These are phyloP conservation scores for Vittaforma corneae DNA, from an alignment of 371 early-diverging fungal species.

Conservation along the genomic window DNA sequence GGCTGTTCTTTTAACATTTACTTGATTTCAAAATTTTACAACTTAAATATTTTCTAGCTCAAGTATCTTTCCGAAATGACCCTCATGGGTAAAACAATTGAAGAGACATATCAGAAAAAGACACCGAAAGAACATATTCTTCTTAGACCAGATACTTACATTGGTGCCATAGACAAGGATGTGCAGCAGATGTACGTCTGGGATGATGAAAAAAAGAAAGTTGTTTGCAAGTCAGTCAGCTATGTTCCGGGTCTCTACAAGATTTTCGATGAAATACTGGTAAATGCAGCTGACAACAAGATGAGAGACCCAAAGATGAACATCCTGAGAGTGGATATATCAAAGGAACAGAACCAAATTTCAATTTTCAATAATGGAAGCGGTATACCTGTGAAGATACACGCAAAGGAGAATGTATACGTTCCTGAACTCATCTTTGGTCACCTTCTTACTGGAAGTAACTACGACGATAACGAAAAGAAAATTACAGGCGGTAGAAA, in stretches of 20 bases:
- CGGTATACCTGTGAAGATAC: conserved; percentile 90
- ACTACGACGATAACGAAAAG: conserved; percentile 92
- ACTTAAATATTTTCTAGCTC: too few relatives aligned
- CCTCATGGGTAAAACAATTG: conserved; percentile 61
- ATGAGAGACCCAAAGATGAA: conserved; percentile 81
- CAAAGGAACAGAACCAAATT: conserved; percentile 68
- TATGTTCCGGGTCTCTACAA: conserved; percentile 95
- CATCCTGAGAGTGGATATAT: conserved; percentile 76
- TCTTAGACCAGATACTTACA: conserved; percentile 93
- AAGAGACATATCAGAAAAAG: conserved; percentile 93
- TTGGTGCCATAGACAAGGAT: conserved; percentile 82
- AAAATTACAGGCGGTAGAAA: conserved; percentile 96
- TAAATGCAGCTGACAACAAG: conserved; percentile 72
- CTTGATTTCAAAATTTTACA: too few relatives aligned
- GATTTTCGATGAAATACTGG: conserved; percentile 97
- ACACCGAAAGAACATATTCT: conserved; percentile 94
- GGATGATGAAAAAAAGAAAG: conserved; percentile 60
- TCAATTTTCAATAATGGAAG: conserved; percentile 87
- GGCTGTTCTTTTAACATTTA: too few relatives aligned
- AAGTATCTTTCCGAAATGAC: too few relatives aligned
- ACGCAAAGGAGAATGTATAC: conserved; percentile 78
- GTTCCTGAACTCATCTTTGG: conserved; percentile 99
- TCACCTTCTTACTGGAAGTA: conserved; percentile 88
- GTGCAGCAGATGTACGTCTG: conserved; percentile 75
- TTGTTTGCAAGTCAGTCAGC: conserved; percentile 66